A percentile compares a stretch with the other conserved stretches of the same genome.
Conservation (phyloP, 768 basidiomycete genomes). For the Fibroporia radiculosa region DNA sequence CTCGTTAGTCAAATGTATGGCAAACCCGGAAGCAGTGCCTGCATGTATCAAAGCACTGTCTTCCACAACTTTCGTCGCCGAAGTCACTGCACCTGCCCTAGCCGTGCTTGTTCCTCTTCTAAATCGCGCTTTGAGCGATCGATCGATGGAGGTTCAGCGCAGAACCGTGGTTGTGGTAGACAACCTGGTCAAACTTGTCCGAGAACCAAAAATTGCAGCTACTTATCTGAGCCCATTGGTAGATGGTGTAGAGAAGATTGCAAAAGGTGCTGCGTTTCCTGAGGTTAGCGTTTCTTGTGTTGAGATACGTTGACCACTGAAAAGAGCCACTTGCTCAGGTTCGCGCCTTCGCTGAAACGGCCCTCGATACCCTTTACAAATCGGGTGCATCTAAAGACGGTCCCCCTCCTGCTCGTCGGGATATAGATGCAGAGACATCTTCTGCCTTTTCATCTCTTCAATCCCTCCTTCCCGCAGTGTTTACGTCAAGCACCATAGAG, state of each 20-base stretch:
- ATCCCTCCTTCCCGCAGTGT: constrained; percentile 47
- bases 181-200: constrained; percentile 95
- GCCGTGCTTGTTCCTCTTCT: constrained; percentile 93
- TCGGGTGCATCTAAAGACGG: constrained; percentile 77
- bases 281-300: constrained; percentile 45
- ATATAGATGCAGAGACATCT: constrained; percentile 56
- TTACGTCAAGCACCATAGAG: constrained; percentile 33
- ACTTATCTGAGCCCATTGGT: constrained; percentile 81
- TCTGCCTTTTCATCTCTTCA: constrained; percentile 49
- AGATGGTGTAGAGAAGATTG: constrained; percentile 86
- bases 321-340: constrained; percentile 37
- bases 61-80: constrained; percentile 92
- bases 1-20: constrained; percentile 90
- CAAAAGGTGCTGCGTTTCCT: constrained; percentile 88
- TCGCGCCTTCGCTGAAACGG: constrained; percentile 84
- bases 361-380: constrained; percentile 70
- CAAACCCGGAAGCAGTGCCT: constrained; percentile 79
- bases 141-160: constrained; percentile 94
- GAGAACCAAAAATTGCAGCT: constrained; percentile 84
- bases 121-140: constrained; percentile 84
- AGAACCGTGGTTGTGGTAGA: constrained; percentile 92
- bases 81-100: constrained; percentile 93
- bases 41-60: constrained; percentile 94
- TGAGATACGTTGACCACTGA: constrained; percentile 4
- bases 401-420: constrained; percentile 61